Percentiles rank a stretch among this genome's conserved stretches.
These are phyloP conservation scores for Trichosporon sp. DNA, from an alignment of 1,284 basidiomycete genomes.

Conservation along the genomic window DNA sequence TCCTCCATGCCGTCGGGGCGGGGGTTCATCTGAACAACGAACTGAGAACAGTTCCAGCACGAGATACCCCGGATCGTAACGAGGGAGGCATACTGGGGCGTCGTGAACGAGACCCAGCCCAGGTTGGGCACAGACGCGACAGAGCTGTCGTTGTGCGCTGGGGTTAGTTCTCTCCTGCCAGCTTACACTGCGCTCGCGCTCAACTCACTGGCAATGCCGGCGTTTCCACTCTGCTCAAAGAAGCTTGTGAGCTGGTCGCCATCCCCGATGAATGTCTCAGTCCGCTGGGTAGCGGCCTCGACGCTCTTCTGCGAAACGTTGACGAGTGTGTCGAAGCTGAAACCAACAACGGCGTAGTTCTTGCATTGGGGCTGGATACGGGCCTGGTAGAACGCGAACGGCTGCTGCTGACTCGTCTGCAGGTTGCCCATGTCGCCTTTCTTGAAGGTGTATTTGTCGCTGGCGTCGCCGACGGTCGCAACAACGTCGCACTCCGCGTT, in stretches of 20 bases:
- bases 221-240: slow-evolving; percentile 12
- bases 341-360: background rate
- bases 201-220: slow-evolving; percentile 5
- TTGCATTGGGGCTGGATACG: background rate
- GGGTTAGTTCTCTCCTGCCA: background rate
- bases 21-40: slow-evolving; percentile 6
- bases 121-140: slow-evolving; percentile 6
- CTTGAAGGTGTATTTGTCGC: background rate
- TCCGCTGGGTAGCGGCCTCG: background rate
- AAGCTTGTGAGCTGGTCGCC: background rate
- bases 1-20: slow-evolving; percentile 11
- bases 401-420: background rate
- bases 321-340: background rate
- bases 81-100: slow-evolving; percentile 14
- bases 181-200: background rate
- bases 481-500: background rate
- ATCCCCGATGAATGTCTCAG: background rate
- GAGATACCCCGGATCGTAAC: slow-evolving; percentile 10
- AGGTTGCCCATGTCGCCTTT: slow-evolving; percentile 6
- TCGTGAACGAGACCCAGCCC: slow-evolving; percentile 1
- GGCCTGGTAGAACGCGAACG: background rate
- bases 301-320: slow-evolving; percentile 12
- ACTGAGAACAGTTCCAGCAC: slow-evolving; percentile 12
- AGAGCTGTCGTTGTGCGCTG: background rate
- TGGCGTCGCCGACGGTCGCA: background rate